A percentile compares a stretch with the other conserved stretches of the same genome.
Evolutionary conservation across 2,329 filamentous ascomycete genomes (phyloP).

Genomic region (Scortechinia acanthostroma): DNA sequence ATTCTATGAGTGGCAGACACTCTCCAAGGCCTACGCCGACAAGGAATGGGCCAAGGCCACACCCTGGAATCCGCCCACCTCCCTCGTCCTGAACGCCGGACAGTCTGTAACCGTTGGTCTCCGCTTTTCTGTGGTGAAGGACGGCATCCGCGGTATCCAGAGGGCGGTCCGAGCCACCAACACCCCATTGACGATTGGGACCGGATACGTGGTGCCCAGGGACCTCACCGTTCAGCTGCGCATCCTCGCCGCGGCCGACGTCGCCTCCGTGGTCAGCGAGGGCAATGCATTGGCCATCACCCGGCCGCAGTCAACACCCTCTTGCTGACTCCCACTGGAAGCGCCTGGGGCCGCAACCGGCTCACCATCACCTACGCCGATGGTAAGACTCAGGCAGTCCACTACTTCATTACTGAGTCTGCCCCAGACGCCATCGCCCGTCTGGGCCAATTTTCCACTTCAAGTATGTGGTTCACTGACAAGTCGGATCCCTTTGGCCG

Average conservation of each 20-base stretch:
- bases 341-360: constrained; percentile 38
- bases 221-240: constrained; percentile 36
- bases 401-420: constrained; percentile 45
- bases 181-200: constrained; percentile 38
- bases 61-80: constrained; percentile 48
- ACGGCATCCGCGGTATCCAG: constrained; percentile 36
- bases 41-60: constrained; percentile 39
- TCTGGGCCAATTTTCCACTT: constrained; percentile 44
- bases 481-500: constrained; percentile 43
- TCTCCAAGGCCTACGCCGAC: constrained; percentile 43
- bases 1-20: constrained; percentile 51
- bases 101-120: constrained; percentile 38
- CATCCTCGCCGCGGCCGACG: constrained; percentile 26
- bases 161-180: constrained; percentile 29
- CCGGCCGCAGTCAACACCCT: constrained; percentile 27
- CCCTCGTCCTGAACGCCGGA: constrained; percentile 31
- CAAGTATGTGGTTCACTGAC: constrained; percentile 40
- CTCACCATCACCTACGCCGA: constrained; percentile 38
- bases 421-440: constrained; percentile 31
- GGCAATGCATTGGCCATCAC: constrained; percentile 22
- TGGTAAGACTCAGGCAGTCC: constrained; percentile 39
- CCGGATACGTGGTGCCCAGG: constrained; percentile 42
- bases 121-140: constrained; percentile 35
- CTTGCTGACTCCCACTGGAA: constrained; percentile 27
- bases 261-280: constrained; percentile 26